Evolutionary conservation across 768 basidiomycete genomes (phyloP), one percentile per base, ranked within the genome.

Genomic region (Filobasidium wieringae): DNA sequence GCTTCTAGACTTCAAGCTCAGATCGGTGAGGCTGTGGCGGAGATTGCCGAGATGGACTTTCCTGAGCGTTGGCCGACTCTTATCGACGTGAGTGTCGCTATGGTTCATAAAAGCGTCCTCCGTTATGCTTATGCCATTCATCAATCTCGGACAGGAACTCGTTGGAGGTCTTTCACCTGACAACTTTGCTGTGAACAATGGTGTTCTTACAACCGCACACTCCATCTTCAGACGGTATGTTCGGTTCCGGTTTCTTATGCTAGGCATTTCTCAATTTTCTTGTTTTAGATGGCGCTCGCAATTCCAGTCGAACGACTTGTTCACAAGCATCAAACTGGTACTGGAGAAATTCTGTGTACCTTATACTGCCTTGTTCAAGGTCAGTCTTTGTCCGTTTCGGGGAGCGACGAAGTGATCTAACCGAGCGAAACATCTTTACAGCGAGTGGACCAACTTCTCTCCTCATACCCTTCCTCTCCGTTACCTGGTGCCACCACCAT

Each of bases 11-110:
- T 77, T 27, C 76, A 77, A 58, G 82, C 84, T 1, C 91, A 97
- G 74, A 81, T 97, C 32, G 92, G 90, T 15, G 92, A 99, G 75
- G 82, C 90, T 9, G 85, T 97, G 31, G 84, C 91, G 7, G 80
- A 92, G 64, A 86, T 97, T 68, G 92, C 95, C 14, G 82, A 85
- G 63, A 78, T 84, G 26, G 95, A 99, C 76, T 99, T 97, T 70
- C 95, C 95, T 9, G 73, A 77, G 15, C 81, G 81, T 64, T 99
- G 95, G 95, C 79, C 81, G 17, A 82, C 86, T 75, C 80, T 97
- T 60, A 84, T 95, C 66, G 86, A 90, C 76, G 92, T 95, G 72
- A 70, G 89, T 80, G 33, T 34, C 36, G 45, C 24, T 22, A 33
- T 34, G 17, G 22, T 19, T 8, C 11, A 6, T 53, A 8, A 24